Evolutionary conservation across 2,329 filamentous ascomycete species (phyloP).

Genomic region (Stagonosporopsis vannaccii): DNA sequence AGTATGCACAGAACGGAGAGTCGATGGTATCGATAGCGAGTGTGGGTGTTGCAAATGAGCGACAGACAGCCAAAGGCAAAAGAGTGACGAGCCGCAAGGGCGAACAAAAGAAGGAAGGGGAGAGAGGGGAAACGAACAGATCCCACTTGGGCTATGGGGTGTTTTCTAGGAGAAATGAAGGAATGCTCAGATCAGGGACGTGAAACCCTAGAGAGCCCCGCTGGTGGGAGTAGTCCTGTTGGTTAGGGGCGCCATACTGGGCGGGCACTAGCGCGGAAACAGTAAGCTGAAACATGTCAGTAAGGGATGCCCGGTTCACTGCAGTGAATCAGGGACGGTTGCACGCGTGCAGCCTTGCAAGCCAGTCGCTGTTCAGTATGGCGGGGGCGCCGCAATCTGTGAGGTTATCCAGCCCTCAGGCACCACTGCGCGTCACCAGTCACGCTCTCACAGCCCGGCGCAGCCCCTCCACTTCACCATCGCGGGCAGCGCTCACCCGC

Average conservation of each 20-base stretch:
- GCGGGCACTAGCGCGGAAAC: constrained; percentile 33
- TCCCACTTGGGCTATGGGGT: constrained; percentile 38
- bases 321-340: constrained; percentile 23
- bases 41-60: constrained; percentile 35
- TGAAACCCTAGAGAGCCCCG: constrained; percentile 43
- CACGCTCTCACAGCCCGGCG: constrained; percentile 7
- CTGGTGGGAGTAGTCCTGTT: constrained; percentile 31
- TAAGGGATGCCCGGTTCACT: constrained; percentile 29
- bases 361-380: constrained; percentile 24
- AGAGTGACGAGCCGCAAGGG: constrained; percentile 41
- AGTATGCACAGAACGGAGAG: constrained; percentile 42
- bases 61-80: constrained; percentile 31
- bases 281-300: constrained; percentile 43
- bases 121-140: constrained; percentile 34
- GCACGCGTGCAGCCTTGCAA: constrained; percentile 27
- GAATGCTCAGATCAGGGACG: constrained; percentile 46
- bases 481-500: background rate
- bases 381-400: constrained; percentile 23
- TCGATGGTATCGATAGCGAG: constrained; percentile 36
- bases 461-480: constrained; percentile 6
- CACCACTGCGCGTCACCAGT: constrained; percentile 16
- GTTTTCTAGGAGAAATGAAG: constrained; percentile 48
- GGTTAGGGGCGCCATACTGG: constrained; percentile 21
- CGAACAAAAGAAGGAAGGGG: constrained; percentile 30
- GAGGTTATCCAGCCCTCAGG: constrained; percentile 18